Evolutionary conservation across 495 filamentous ascomycete genomes (phyloP).

Genomic region (Hypoxylon lienhwacheense): DNA sequence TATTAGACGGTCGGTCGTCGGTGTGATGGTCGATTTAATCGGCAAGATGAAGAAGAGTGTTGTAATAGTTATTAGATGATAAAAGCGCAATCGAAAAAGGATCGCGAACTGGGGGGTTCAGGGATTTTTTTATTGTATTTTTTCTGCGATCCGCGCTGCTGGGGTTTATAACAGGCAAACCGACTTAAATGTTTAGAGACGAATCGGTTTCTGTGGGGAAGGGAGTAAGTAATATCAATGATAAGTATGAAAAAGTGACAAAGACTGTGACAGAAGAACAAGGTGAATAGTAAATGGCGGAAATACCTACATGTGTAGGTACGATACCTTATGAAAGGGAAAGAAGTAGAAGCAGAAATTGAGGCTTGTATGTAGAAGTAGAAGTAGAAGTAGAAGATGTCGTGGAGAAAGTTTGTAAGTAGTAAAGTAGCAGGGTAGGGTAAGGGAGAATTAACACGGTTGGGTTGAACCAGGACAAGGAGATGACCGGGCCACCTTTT

Average conservation of each 20-base stretch:
- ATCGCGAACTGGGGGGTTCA: constrained; percentile 29
- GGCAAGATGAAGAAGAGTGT: constrained; percentile 4
- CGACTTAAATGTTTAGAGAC: constrained; percentile 5
- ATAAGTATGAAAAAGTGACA: constrained; percentile 3
- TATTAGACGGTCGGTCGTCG: constrained; percentile 15
- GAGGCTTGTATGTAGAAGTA: constrained; percentile 22
- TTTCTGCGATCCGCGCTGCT: constrained; percentile 31
- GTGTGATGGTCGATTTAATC: constrained; percentile 5
- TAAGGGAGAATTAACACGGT: constrained; percentile 32
- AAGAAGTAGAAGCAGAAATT: constrained; percentile 11
- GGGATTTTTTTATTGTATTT: constrained; percentile 32
- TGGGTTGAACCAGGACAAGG: constrained; percentile 26
- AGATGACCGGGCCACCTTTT: constrained; percentile 17
- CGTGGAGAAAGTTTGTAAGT: too few species aligned
- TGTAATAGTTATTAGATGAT: constrained; percentile 3
- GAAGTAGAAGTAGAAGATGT: not conserved
- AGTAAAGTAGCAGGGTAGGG: constrained; percentile 23
- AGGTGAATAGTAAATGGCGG: constrained; percentile 7
- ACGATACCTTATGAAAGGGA: constrained; percentile 10
- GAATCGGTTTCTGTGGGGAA: constrained; percentile 8
- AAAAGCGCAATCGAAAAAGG: constrained; percentile 18
- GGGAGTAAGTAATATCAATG: constrained; percentile 7
- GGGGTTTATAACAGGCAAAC: constrained; percentile 17
- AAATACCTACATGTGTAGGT: constrained; percentile 15
- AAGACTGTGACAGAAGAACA: constrained; percentile 19